Evolutionary conservation across 352 stramenopile species (phyloP).

Genomic region (Phytopythium vexans): DNA sequence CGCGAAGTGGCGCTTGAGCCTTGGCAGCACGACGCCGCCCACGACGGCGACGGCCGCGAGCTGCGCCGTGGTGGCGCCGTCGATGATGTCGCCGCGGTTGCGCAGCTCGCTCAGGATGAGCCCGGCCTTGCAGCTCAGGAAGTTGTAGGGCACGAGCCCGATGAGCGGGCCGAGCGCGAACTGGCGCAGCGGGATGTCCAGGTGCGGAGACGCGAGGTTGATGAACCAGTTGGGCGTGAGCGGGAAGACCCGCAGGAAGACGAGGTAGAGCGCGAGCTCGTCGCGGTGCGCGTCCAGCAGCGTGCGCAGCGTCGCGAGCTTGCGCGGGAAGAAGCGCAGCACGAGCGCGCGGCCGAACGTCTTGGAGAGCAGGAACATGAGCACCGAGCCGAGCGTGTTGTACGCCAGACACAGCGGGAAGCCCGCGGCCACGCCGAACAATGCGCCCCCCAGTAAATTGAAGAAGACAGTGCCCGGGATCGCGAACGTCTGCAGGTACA

Average conservation of each 20-base stretch:
- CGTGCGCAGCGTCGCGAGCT: conserved; percentile 40
- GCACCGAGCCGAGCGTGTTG: conserved; percentile 74
- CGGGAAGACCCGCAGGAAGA: conserved; percentile 79
- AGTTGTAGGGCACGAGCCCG: conserved; percentile 81
- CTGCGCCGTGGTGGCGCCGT: conserved; percentile 70
- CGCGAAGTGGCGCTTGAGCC: conserved; percentile 67
- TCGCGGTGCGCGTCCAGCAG: conserved; percentile 69
- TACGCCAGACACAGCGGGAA: conserved; percentile 78
- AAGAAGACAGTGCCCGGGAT: conserved; percentile 82
- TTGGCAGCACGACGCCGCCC: conserved; percentile 52
- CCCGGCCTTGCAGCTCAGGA: conserved; percentile 78
- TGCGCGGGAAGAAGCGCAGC: conserved; percentile 43
- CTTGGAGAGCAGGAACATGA: conserved; percentile 73
- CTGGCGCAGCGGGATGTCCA: conserved; percentile 58
- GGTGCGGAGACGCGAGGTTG: conserved; percentile 76
- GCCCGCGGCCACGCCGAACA: conserved; percentile 65
- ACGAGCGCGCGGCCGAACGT: conserved; percentile 55
- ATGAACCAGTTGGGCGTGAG: conserved; percentile 88
- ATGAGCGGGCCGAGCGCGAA: conserved; percentile 64
- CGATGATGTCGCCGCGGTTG: conserved; percentile 74
- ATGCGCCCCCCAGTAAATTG: conserved; percentile 67
- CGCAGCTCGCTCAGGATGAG: conserved; percentile 69
- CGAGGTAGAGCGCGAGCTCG: conserved; percentile 80
- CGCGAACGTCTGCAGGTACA: conserved; percentile 79
- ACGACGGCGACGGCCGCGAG: conserved; percentile 65